Conservation (phyloP, 805 yeast species). For the Clavispora phyllophila region DNA sequence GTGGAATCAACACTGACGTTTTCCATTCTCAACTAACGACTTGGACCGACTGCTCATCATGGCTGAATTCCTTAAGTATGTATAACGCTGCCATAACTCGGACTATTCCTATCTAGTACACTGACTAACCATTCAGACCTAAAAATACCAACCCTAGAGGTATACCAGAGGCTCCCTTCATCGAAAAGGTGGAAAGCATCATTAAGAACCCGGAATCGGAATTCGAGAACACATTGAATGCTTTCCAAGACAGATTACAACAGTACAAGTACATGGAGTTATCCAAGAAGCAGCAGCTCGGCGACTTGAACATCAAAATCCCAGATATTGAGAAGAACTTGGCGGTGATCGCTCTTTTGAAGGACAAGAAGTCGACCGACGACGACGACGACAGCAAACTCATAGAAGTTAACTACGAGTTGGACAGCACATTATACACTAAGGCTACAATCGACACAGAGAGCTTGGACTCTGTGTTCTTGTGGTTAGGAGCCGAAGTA, state of each 20-base stretch:
- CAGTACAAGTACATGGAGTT: constrained; percentile 87
- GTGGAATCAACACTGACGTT: neutral
- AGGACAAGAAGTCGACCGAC: constrained; percentile 38
- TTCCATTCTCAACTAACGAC: neutral
- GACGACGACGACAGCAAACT: constrained; percentile 18
- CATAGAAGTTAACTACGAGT: constrained; percentile 76
- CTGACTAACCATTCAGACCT: constrained; percentile 33
- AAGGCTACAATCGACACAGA: constrained; percentile 66
- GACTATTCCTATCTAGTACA: neutral
- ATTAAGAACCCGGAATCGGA: constrained; percentile 60
- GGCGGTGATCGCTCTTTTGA: constrained; percentile 60
- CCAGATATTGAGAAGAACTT: constrained; percentile 92
- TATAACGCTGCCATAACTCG: constrained; percentile 1
- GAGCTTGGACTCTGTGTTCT: constrained; percentile 54
- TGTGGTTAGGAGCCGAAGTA: constrained; percentile 98
- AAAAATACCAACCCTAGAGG: constrained; percentile 81
- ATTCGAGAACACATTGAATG: constrained; percentile 61
- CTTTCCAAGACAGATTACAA: constrained; percentile 82
- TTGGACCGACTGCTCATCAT: constrained; percentile 6
- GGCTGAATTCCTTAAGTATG: constrained; percentile 31
- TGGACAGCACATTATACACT: constrained; percentile 89
- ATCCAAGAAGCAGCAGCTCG: constrained; percentile 44
- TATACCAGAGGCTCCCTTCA: constrained; percentile 93
- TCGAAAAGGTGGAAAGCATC: constrained; percentile 74
- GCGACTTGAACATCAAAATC: constrained; percentile 59